phyloP scores from a whole-genome alignment of 805 yeast genomes.

The Teunomyces atbi region DNA sequence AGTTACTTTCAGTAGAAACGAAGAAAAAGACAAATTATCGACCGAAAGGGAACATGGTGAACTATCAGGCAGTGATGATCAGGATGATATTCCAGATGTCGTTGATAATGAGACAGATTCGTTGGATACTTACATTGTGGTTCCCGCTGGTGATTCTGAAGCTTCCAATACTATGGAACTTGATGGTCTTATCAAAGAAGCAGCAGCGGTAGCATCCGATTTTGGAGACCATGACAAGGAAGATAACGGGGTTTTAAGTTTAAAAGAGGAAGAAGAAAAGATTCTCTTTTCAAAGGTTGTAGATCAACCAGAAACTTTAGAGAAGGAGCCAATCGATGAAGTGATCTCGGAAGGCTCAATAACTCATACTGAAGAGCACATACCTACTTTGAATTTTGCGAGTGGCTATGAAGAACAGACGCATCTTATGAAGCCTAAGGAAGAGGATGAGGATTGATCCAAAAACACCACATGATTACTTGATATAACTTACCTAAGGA shows the following conservation, averaged over 20 bases:
- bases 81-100: background rate
- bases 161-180: background rate
- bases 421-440: background rate
- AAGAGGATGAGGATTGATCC: background rate
- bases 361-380: background rate
- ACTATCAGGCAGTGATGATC: background rate
- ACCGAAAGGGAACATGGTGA: too few species aligned
- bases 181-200: background rate
- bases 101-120: background rate
- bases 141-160: background rate
- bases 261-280: background rate
- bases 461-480: too few species aligned
- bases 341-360: background rate
- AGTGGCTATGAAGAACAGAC: background rate
- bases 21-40: background rate
- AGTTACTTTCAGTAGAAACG: conserved; percentile 11
- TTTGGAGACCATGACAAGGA: background rate
- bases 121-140: background rate
- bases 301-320: background rate
- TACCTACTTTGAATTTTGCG: background rate
- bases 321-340: background rate
- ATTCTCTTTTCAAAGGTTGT: background rate
- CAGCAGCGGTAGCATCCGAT: background rate
- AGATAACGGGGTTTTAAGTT: background rate
- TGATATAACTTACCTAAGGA: background rate